A percentile compares a stretch with the other conserved stretches of the same genome.
Conservation (phyloP, 2,329 filamentous ascomycete species). For the Exophiala lecanii-corni region DNA sequence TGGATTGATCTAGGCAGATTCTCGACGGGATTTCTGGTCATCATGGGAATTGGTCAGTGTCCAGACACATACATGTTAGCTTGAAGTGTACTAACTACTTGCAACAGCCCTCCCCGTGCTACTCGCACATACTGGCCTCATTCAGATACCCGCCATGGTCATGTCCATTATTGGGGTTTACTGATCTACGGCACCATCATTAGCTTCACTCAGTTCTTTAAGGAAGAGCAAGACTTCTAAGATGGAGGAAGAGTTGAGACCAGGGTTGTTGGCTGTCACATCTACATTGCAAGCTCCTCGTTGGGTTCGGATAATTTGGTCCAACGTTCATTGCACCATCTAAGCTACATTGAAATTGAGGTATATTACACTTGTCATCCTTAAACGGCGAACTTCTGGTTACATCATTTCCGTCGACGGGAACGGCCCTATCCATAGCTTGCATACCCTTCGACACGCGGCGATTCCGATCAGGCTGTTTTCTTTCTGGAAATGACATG, state of each 20-base stretch:
- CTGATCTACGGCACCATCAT: constrained; percentile 98
- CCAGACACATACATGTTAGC: constrained; percentile 1
- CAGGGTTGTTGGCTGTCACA: neutral
- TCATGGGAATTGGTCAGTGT: constrained; percentile 88
- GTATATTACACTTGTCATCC: no score
- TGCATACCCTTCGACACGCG: no score
- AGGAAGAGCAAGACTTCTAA: constrained; percentile 92
- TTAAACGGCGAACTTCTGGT: no score
- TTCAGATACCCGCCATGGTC: constrained; percentile 77
- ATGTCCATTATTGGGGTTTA: constrained; percentile 93
- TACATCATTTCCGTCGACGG: no score
- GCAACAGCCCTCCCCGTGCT: constrained; percentile 74
- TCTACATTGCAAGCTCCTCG: neutral
- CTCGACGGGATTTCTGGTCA: constrained; percentile 87
- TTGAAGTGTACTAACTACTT: constrained; percentile 11
- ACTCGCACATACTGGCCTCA: constrained; percentile 80
- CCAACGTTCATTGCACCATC: no score
- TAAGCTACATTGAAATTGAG: no score
- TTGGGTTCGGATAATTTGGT: no score
- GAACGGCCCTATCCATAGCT: no score
- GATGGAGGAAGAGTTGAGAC: neutral
- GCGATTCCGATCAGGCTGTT: no score
- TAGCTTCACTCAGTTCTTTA: constrained; percentile 97
- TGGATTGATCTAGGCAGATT: constrained; percentile 92
- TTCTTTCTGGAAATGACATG: no score